phyloP scores from a whole-genome alignment of 1,284 basidiomycete genomes.

The Cystobasidiaceae sp. region DNA sequence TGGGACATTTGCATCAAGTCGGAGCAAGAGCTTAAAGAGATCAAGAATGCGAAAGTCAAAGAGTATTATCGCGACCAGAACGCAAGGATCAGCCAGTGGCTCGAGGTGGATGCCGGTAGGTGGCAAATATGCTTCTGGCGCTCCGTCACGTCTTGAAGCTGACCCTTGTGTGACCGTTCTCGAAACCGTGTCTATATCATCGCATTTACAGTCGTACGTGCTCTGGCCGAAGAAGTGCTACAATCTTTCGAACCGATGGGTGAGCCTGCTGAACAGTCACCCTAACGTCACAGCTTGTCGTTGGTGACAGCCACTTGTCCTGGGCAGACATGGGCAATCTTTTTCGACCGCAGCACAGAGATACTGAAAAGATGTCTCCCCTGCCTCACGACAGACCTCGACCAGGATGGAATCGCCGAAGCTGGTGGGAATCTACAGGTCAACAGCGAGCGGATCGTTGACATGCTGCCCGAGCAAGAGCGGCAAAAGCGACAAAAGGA shows the following conservation, averaged over 20 bases:
- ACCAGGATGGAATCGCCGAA: slow-evolving; percentile 27
- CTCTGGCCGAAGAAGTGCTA: slow-evolving; percentile 12
- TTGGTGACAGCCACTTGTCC: no score
- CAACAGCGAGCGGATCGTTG: not conserved
- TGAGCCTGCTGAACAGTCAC: not conserved
- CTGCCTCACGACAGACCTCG: no score
- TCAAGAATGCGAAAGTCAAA: slow-evolving; percentile 14
- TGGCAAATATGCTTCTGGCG: not conserved
- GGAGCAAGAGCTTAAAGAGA: slow-evolving; percentile 6
- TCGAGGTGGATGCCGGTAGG: slow-evolving; percentile 18
- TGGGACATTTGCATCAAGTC: not conserved
- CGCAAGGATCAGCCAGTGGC: slow-evolving; percentile 1
- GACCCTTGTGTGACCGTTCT: no score
- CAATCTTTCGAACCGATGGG: slow-evolving; percentile 11
- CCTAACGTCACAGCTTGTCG: not conserved
- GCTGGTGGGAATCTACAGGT: slow-evolving; percentile 15
- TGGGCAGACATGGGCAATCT: no score
- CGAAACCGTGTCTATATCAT: no score
- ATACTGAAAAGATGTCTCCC: no score
- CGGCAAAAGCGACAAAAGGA: slow-evolving; percentile 8
- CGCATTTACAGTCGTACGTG: not conserved
- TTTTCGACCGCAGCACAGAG: no score
- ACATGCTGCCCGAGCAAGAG: slow-evolving; percentile 15
- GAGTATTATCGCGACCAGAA: slow-evolving; percentile 10
- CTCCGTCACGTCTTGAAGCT: not conserved